Base-by-base conservation (phyloP, 257 asterid species). In the Penstemon barbatus region DNA sequence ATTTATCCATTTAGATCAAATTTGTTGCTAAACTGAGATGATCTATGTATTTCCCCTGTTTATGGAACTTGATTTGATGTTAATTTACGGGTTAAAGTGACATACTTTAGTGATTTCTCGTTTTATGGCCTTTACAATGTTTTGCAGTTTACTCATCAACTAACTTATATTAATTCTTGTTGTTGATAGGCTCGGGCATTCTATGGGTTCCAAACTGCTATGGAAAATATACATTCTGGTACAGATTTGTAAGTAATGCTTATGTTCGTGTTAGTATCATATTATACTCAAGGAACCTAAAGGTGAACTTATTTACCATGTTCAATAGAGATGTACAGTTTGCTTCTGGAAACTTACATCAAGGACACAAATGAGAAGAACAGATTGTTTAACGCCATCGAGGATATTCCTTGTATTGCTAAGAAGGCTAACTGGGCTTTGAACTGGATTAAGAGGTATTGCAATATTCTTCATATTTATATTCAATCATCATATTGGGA, bases 181-280 rank as follows among this genome's bases (percentile, higher is more conserved):
- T 68, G 38, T 72, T 63, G 52, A 55, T 74, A 90, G 95, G 96
- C 94, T 41, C 89, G 90, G n/a, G 89, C 97, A 69, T 90, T 88
- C 77, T 90, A 90, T 77, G 97, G 97, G 39, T 90, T 90, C 63
- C 94, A 90, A 74, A 81, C 77, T 60, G 90, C 92, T 50, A 90
- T 90, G 84, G 96, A 90, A 76, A 90, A 86, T 53, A 79, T 88
- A 71, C 96, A 90, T 81, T 90, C 92, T 7, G 97, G 97, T 90
- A 84, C 15, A 55, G 57, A 39, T 71, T 77, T 81, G 65, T 36
- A 36, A 65, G 10, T 46, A 49, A 68, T 40, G 40, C 66, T 19
- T 50, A 5, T 57, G 44, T 6, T n/a, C 4, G 52, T 65, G 18
- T 61, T 49, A 25, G 44, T 5, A 48, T 19, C 51, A 8, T 70